A percentile compares a stretch with the other conserved stretches of the same genome.
Evolutionary conservation across 2,329 filamentous ascomycete genomes (phyloP).

Genomic region (Fusarium compactum): DNA sequence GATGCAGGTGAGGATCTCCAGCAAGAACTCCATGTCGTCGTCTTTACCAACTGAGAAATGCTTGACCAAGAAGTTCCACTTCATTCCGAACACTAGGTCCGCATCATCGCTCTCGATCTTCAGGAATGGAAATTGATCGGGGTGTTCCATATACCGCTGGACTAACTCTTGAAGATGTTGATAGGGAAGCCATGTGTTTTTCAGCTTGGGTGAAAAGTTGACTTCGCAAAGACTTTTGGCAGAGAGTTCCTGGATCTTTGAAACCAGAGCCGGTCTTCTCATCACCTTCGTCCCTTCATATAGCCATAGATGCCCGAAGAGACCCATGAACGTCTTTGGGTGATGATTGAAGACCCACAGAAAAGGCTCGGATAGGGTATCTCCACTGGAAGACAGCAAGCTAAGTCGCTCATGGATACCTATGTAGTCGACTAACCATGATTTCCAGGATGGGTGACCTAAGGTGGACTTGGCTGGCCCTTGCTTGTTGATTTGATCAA

Average conservation of each 20-base stretch:
- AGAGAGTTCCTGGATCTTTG: neutral
- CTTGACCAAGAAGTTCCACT: conserved; percentile 19
- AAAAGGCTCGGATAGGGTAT: conserved; percentile 15
- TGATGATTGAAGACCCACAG: conserved; percentile 13
- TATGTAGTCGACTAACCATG: conserved; percentile 18
- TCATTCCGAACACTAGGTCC: neutral
- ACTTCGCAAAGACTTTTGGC: conserved; percentile 23
- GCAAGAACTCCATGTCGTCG: conserved; percentile 13
- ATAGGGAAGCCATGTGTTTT: conserved; percentile 27
- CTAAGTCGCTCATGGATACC: conserved; percentile 6
- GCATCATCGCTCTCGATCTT: neutral
- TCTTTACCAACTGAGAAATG: conserved; percentile 21
- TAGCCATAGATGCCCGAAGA: conserved; percentile 29
- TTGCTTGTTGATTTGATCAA: neutral
- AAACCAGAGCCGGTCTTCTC: neutral
- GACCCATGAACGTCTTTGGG: conserved; percentile 9
- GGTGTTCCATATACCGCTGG: conserved; percentile 12
- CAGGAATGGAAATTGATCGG: conserved; percentile 27
- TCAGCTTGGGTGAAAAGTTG: neutral
- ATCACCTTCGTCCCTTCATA: conserved; percentile 1
- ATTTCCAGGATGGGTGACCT: conserved; percentile 2
- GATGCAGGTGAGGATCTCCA: conserved; percentile 20
- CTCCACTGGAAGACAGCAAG: conserved; percentile 2
- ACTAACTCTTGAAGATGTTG: neutral
- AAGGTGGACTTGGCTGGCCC: fast-evolving